Evolutionary conservation across 768 basidiomycete genomes (phyloP).

Genomic region (Pleurotus platypus): DNA sequence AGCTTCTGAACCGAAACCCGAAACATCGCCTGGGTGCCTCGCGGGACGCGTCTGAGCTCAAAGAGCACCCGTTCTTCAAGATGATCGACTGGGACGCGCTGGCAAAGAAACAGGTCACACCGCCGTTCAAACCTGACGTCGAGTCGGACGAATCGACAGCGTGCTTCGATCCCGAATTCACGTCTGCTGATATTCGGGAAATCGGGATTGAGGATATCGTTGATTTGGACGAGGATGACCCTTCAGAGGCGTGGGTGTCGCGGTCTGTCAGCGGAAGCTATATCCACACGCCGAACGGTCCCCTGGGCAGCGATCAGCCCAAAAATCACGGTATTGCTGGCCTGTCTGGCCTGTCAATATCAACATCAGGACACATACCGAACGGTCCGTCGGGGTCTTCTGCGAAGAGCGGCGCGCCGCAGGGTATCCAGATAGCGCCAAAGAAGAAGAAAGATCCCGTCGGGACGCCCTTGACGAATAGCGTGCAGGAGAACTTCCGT

Average conservation of each 20-base stretch:
- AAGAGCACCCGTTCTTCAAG: constrained; percentile 93
- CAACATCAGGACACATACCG: constrained; percentile 11
- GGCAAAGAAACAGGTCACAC: constrained; percentile 83
- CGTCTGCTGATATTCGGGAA: constrained; percentile 82
- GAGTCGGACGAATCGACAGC: constrained; percentile 98
- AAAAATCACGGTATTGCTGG: constrained; percentile 6
- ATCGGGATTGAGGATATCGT: constrained; percentile 51
- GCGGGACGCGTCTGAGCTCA: constrained; percentile 89
- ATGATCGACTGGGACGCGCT: constrained; percentile 90
- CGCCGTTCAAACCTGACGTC: constrained; percentile 96
- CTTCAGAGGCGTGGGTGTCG: constrained; percentile 67
- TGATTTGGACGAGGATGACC: constrained; percentile 58
- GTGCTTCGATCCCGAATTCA: constrained; percentile 99
- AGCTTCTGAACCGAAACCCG: constrained; percentile 99
- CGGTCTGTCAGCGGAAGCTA: constrained; percentile 35
- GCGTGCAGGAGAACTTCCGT: constrained; percentile 94
- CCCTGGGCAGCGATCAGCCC: constrained; percentile 59
- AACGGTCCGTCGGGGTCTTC: constrained; percentile 17
- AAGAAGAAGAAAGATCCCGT: constrained; percentile 41
- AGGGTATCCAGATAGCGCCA: constrained; percentile 52
- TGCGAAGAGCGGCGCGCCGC: constrained; percentile 13
- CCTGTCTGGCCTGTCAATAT: constrained; percentile 10
- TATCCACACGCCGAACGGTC: constrained; percentile 74
- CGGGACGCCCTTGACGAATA: constrained; percentile 79
- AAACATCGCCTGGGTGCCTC: constrained; percentile 91